Base-by-base conservation (phyloP, 2,329 filamentous ascomycete species). In the Colletotrichum sublineola region DNA sequence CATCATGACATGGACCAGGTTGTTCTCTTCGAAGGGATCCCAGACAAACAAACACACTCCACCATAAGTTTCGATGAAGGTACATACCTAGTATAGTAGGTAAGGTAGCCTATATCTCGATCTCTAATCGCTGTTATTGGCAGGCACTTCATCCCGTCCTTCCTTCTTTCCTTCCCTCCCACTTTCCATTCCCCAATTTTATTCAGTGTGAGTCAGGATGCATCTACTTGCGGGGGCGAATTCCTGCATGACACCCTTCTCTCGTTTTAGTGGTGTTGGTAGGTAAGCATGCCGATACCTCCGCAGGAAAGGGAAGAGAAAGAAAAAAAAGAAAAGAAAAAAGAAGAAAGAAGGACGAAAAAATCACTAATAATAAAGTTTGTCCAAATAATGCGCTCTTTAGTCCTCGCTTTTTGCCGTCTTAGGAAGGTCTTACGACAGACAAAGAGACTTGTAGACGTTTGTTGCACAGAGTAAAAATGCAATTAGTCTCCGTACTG, bases 341-440 rank as follows among this genome's bases (percentile, higher is more conserved):
- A 3, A 15, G 42, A n/a, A 46, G 8, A 46, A n/a, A 15, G 44
- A 20, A 44, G 14, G 18, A 20, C 24, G 52, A 53, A 53, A 14
- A n/a, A 56, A n/a, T 24, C 24, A 24, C 24, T 24, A 24, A 38
- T 8, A 5, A 12, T 3, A 33, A 12, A 38, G 20, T n/a, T 31
- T 31, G 60, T 48, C 40, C 36, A 38, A 40, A 68, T 42, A 57
- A 44, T 53, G 46, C 52, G 42, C 38, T 53, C 53, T 44, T 46
- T 63, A 53, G 66, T 53, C 60, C 66, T 69, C 66, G 53, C 69
- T 72, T 69, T 60, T 53, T 64, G 60, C 53, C 65, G 66, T 69
- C 66, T 69, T 40, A 60, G 40, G 31, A 57, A 60, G 53, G 60
- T 64, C 66, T 72, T 48, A 46, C 56, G 55, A 46, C 31, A 38